A percentile compares a stretch with the other conserved stretches of the same genome.
These are phyloP conservation scores for Drosera spatulata DNA, from an alignment of 179 eudicot genomes.

Conservation along the genomic window DNA sequence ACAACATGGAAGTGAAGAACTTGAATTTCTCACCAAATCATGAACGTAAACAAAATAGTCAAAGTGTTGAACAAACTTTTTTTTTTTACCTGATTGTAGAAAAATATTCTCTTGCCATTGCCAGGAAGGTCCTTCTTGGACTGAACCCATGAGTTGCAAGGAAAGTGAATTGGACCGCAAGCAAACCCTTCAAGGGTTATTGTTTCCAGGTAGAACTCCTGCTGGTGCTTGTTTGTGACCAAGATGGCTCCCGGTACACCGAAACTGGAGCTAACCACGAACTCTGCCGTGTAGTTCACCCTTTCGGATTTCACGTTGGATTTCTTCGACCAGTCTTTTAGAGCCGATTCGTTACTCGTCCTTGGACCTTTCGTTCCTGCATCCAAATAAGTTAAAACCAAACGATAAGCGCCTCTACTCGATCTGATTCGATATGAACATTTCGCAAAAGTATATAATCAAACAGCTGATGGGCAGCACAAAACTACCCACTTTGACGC, in stretches of 20 bases:
- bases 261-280: constrained; percentile 63
- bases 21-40: not conserved
- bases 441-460: not conserved
- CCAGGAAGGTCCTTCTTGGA: constrained; percentile 57
- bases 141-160: constrained; percentile 93
- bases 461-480: not conserved
- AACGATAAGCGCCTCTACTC: not conserved
- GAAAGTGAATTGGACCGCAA: constrained; percentile 78
- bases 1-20: not conserved
- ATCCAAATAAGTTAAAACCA: not conserved
- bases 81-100: constrained; percentile 68
- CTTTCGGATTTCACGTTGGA: constrained; percentile 68
- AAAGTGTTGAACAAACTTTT: constrained; percentile 1
- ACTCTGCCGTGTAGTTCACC: constrained; percentile 75
- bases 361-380: constrained; percentile 62
- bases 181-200: constrained; percentile 86
- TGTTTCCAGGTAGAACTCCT: constrained; percentile 73
- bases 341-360: constrained; percentile 55
- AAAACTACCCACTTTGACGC: too few relatives aligned
- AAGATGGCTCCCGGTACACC: constrained; percentile 81
- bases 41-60: not conserved
- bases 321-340: constrained; percentile 90
- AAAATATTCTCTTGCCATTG: constrained; percentile 56
- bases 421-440: not conserved
- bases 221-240: constrained; percentile 68